phyloP scores from a whole-genome alignment of 352 stramenopile species.

The Globisporangium iwayamae region DNA sequence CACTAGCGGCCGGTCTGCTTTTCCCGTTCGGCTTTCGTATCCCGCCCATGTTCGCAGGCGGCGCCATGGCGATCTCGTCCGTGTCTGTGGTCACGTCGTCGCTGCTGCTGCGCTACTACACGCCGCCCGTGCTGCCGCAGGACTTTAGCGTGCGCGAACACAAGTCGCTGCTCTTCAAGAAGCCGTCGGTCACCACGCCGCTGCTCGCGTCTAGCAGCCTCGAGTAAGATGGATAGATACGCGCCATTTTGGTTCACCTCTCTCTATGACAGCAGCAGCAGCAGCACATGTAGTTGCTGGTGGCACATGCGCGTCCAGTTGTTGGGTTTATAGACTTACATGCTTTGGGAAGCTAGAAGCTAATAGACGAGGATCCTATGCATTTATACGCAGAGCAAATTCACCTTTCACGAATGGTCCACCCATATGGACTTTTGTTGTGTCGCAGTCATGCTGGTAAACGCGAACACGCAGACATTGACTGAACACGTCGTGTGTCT shows the following conservation, averaged over 20 bases:
- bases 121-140: conserved; percentile 60
- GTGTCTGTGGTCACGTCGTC: conserved; percentile 96
- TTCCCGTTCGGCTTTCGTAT: conserved; percentile 94
- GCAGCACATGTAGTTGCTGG: not conserved
- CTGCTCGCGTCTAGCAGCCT: conserved; percentile 70
- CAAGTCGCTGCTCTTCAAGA: conserved; percentile 84
- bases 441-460: too few species aligned
- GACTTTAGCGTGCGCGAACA: conserved; percentile 55
- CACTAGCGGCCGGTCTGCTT: conserved; percentile 94
- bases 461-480: too few species aligned
- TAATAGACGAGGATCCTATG: not conserved
- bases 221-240: conserved; percentile 21
- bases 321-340: not conserved
- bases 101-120: conserved; percentile 91
- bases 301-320: not conserved
- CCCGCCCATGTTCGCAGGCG: conserved; percentile 94
- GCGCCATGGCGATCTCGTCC: conserved; percentile 95
- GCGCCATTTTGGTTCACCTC: not conserved
- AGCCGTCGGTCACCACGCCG: conserved; percentile 66
- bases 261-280: not conserved
- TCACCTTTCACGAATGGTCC: not conserved
- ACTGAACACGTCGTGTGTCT: too few species aligned
- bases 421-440: not conserved
- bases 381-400: not conserved
- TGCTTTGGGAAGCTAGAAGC: not conserved